A percentile compares a stretch with the other conserved stretches of the same genome.
phyloP scores from a whole-genome alignment of 257 asterid species.

The Nicotiana tomentosiformis region DNA sequence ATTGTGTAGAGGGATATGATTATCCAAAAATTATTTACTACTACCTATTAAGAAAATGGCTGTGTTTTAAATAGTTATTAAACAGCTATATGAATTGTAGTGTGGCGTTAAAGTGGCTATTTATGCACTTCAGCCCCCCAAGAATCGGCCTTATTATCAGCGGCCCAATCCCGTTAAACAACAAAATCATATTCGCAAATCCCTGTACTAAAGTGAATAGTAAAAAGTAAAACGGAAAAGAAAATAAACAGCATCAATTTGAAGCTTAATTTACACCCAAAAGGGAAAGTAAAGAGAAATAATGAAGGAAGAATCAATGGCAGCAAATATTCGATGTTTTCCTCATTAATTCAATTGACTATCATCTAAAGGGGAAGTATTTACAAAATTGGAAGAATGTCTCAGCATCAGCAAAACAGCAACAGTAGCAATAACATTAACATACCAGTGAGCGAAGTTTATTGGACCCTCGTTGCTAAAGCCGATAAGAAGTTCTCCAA shows the following conservation, averaged over 20 bases:
- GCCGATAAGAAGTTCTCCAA: constrained; percentile 96
- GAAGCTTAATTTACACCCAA: not conserved
- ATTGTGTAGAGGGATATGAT: too few relatives aligned
- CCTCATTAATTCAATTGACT: not conserved
- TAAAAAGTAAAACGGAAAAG: not conserved
- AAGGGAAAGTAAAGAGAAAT: not conserved
- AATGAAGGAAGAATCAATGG: not conserved
- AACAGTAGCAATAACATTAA: constrained; percentile 6
- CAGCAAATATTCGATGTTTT: not conserved
- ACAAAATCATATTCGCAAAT: too few relatives aligned
- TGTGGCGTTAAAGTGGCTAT: too few relatives aligned
- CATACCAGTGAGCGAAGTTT: constrained; percentile 80
- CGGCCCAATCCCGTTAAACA: too few relatives aligned
- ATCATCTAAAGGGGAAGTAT: not conserved
- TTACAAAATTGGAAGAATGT: constrained; percentile 28
- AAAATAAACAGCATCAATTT: not conserved
- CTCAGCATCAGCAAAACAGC: constrained; percentile 43
- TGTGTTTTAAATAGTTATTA: too few relatives aligned
- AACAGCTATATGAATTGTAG: too few relatives aligned
- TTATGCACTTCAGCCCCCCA: too few relatives aligned
- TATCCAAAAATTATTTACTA: too few relatives aligned
- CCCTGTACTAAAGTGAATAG: too few relatives aligned
- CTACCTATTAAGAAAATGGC: too few relatives aligned
- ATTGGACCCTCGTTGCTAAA: constrained; percentile 88
- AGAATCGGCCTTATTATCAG: too few relatives aligned